Conservation (phyloP, 192 early-diverging fungal species). For the Umbelopsis sp. region DNA sequence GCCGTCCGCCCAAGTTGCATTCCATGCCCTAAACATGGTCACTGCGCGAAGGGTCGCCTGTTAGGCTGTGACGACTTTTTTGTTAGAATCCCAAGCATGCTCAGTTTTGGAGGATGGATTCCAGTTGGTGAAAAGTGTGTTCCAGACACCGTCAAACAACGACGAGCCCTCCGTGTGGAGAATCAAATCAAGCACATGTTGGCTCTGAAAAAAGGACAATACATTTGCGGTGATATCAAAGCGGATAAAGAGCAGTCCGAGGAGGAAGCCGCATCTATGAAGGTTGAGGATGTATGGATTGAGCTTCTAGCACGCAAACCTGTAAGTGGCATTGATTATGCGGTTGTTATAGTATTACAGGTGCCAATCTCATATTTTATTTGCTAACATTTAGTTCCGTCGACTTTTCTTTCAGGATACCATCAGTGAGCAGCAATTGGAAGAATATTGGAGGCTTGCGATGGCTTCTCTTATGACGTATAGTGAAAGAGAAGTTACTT, state of each 20-base stretch:
- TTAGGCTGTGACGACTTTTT: conserved; percentile 30
- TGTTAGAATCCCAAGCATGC: conserved; percentile 24
- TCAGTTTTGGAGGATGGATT: conserved; percentile 32
- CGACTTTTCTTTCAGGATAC: conserved; percentile 21
- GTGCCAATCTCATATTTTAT: neutral
- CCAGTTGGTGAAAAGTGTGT: conserved; percentile 35
- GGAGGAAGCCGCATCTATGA: conserved; percentile 18
- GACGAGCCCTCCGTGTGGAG: conserved; percentile 29
- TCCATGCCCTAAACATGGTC: conserved; percentile 40
- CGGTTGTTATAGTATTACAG: no score
- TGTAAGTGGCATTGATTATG: conserved; percentile 22
- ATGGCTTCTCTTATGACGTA: conserved; percentile 22
- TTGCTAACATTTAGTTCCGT: neutral
- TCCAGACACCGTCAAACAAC: conserved; percentile 32
- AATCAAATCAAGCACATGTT: conserved; percentile 24
- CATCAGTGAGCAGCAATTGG: conserved; percentile 35
- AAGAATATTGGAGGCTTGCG: conserved; percentile 38
- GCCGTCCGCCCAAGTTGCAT: conserved; percentile 40
- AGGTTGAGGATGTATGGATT: conserved; percentile 21
- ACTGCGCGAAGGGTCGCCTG: conserved; percentile 14
- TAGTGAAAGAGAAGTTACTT: conserved; percentile 10
- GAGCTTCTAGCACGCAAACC: conserved; percentile 27
- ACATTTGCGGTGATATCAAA: conserved; percentile 12
- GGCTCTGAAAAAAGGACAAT: conserved; percentile 31
- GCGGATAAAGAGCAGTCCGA: conserved; percentile 2